A percentile compares a stretch with the other conserved stretches of the same genome.
These are phyloP conservation scores for Calocera cornea DNA, from an alignment of 768 basidiomycete genomes.

Conservation along the genomic window DNA sequence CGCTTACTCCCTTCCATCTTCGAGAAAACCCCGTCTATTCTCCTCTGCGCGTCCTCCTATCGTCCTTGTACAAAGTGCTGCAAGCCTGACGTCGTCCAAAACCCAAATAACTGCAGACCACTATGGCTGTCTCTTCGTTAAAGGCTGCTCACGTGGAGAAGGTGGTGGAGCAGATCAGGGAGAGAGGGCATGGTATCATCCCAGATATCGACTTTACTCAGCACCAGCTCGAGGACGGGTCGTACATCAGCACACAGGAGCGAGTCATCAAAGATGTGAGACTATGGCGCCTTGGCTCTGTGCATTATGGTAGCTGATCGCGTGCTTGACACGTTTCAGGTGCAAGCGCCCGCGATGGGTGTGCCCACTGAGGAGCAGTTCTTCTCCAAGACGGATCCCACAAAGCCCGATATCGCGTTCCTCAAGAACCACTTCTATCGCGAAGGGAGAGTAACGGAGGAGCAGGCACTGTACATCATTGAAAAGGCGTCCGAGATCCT, in stretches of 20 bases:
- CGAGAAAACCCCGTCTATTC: background rate
- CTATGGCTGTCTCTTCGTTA: background rate
- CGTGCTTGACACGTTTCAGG: conserved; percentile 33
- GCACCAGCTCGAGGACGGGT: conserved; percentile 86
- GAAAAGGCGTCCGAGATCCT: conserved; percentile 75
- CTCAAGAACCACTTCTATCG: conserved; percentile 99
- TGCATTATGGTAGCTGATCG: background rate
- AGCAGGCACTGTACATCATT: conserved; percentile 89
- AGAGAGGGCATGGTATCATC: conserved; percentile 28
- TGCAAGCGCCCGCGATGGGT: conserved; percentile 93
- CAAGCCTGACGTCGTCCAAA: background rate
- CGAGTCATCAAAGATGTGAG: conserved; percentile 90
- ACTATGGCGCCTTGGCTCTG: conserved; percentile 4
- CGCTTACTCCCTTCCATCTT: background rate
- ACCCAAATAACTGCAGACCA: background rate
- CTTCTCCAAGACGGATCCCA: conserved; percentile 64
- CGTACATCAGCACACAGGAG: conserved; percentile 81
- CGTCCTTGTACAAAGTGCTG: background rate
- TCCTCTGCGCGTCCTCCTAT: background rate
- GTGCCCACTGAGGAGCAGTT: conserved; percentile 90
- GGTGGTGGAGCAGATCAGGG: conserved; percentile 18
- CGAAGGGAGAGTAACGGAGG: conserved; percentile 84
- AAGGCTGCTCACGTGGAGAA: conserved; percentile 17
- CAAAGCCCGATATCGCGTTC: conserved; percentile 89
- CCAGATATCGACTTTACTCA: conserved; percentile 79